Evolutionary conservation across 2,329 filamentous ascomycete species (phyloP).

Genomic region (Cladophialophora chaetospira): DNA sequence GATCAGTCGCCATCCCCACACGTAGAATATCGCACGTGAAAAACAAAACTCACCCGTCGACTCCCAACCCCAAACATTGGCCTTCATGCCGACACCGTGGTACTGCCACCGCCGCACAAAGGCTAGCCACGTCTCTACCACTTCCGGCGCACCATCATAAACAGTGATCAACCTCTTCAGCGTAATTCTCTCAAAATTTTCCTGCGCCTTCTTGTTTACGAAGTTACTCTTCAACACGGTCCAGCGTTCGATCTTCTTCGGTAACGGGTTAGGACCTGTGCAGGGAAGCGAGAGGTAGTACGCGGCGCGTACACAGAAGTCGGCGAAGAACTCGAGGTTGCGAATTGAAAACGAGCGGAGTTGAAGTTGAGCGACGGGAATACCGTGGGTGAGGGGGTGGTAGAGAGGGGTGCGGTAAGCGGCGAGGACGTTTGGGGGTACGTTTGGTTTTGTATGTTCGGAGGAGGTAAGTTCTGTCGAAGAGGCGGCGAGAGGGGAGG

Average conservation of each 20-base stretch:
- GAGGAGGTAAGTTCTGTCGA: neutral
- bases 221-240: constrained; percentile 87
- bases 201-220: constrained; percentile 95
- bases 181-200: constrained; percentile 95
- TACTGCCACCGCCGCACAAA: constrained; percentile 91
- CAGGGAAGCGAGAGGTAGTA: constrained; percentile 91
- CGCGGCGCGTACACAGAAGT: constrained; percentile 90
- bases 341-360: constrained; percentile 87
- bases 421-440: constrained; percentile 48
- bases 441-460: constrained; percentile 5
- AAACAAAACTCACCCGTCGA: constrained; percentile 59
- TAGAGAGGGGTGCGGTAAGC: constrained; percentile 83
- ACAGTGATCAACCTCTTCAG: constrained; percentile 86
- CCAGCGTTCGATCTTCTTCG: constrained; percentile 87
- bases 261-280: constrained; percentile 81
- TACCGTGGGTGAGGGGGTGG: constrained; percentile 68
- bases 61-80: constrained; percentile 90
- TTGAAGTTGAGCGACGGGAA: constrained; percentile 88
- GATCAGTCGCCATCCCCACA: no score
- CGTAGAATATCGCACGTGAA: no score
- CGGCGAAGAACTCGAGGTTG: constrained; percentile 89
- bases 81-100: constrained; percentile 98
- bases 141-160: constrained; percentile 84
- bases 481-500: neutral
- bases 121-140: constrained; percentile 87